Conservation (phyloP, 225 moss, liverwort and hornwort genomes). For the Thuidium tamariscinum region DNA sequence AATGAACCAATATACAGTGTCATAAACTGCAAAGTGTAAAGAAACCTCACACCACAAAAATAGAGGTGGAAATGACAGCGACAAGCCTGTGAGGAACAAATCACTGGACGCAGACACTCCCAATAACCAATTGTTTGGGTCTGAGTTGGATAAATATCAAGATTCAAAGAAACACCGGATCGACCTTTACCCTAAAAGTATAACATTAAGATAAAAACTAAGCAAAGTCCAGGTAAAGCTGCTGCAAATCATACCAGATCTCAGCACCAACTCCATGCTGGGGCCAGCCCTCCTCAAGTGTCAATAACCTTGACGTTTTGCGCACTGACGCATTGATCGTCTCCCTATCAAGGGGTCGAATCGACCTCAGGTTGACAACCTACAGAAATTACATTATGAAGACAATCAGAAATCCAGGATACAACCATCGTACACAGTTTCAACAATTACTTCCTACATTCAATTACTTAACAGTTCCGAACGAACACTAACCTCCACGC, state of each 20-base stretch:
- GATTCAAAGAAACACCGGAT: background rate
- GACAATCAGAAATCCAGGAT: background rate
- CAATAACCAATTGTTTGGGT: background rate
- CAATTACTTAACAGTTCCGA: background rate
- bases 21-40: background rate
- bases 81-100: background rate
- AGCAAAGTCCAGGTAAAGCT: background rate
- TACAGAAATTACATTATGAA: background rate
- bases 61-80: background rate
- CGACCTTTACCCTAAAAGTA: background rate
- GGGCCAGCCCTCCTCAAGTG: slow-evolving; percentile 98
- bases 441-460: background rate
- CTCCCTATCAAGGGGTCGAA: slow-evolving; percentile 82
- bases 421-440: background rate
- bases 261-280: slow-evolving; percentile 96
- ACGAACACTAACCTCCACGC: slow-evolving; percentile 54
- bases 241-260: slow-evolving; percentile 50
- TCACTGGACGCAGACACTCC: background rate
- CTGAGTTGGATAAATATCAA: background rate
- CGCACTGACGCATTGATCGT: slow-evolving; percentile 88
- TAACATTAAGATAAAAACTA: background rate
- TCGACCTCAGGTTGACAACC: slow-evolving; percentile 85
- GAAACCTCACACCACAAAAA: background rate
- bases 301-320: slow-evolving; percentile 86
- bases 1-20: background rate